Evolutionary conservation across 1,139 yeast genomes (phyloP), one percentile per base, ranked within the genome.

Genomic region (Pichia sp.): DNA sequence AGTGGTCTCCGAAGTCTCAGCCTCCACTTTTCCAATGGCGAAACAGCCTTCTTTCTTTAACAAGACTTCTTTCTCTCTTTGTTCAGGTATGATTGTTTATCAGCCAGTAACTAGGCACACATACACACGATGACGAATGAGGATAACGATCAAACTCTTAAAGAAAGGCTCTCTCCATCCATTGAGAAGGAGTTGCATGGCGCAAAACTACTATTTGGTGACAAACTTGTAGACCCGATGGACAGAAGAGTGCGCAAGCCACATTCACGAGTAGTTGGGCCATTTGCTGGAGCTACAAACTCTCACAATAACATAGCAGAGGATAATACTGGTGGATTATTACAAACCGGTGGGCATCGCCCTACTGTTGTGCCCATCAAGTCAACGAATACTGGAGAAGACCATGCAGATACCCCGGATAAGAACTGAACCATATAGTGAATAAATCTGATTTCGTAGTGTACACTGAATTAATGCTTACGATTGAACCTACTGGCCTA

Each of bases 281-380:
- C 29, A 2, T 27, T 16, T 16, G 12, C 13, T 6, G 20, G 29
- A 5, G 12, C 9, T 17, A 7, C 17, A 7, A 6, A n/a, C 6
- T 6, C 5, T 4, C 8, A 27, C 6, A 8, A n/a, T 10, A 6
- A 7, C 11, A n/a, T n/a, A n/a, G n/a, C n/a, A n/a, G n/a, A n/a
- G n/a, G n/a, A n/a, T n/a, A 18, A 27, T 12, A 5, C 33, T 16
- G 30, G 28, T 6, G 35, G 35, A 12, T 12, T 35, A 14, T 21
- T 35, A 13, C 31, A 32, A 28, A 32, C 33, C 12, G 35, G 35
- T 16, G 33, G 23, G 16, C 39, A 35, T 32, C 19, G 39, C n/a
- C 39, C 39, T 12, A 23, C 20, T 15, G n/a, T n/a, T n/a, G n/a
- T n/a, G n/a, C n/a, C n/a, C n/a, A n/a, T n/a, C n/a, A n/a, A n/a